A percentile compares a stretch with the other conserved stretches of the same genome.
Conservation (phyloP, 2,329 filamentous ascomycete genomes). For the Aspergillus brasiliensis region DNA sequence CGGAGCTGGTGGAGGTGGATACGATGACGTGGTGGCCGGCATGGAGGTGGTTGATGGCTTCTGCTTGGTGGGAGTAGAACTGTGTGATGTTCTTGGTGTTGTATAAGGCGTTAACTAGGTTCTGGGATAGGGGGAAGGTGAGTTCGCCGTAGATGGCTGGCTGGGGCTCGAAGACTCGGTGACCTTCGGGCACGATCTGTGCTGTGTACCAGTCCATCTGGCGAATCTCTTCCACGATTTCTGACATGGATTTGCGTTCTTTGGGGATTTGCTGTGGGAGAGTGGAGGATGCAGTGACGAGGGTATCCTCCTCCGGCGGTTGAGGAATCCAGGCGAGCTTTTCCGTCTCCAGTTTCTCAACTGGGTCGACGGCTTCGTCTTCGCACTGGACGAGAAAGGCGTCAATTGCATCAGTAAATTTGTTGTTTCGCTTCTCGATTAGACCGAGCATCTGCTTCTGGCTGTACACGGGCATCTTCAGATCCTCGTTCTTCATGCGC, state of each 20-base stretch:
- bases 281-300: conserved; percentile 40
- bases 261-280: conserved; percentile 74
- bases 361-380: conserved; percentile 64
- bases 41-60: conserved; percentile 86
- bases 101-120: conserved; percentile 92
- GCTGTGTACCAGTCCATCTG: conserved; percentile 82
- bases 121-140: conserved; percentile 82
- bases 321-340: conserved; percentile 65
- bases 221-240: conserved; percentile 84
- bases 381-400: conserved; percentile 75
- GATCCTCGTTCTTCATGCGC: conserved; percentile 72
- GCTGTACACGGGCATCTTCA: conserved; percentile 90
- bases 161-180: conserved; percentile 86
- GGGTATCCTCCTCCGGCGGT: conserved; percentile 49
- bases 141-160: conserved; percentile 79
- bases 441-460: conserved; percentile 88
- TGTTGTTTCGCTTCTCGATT: conserved; percentile 86
- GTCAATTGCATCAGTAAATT: conserved; percentile 77
- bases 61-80: conserved; percentile 88
- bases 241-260: conserved; percentile 75
- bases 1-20: conserved; percentile 91
- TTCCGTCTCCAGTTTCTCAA: conserved; percentile 63
- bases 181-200: conserved; percentile 91
- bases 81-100: conserved; percentile 84
- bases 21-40: conserved; percentile 86